A percentile compares a stretch with the other conserved stretches of the same genome.
phyloP scores from a whole-genome alignment of 177 flowering plant species.

The Tripterygium wilfordii region DNA sequence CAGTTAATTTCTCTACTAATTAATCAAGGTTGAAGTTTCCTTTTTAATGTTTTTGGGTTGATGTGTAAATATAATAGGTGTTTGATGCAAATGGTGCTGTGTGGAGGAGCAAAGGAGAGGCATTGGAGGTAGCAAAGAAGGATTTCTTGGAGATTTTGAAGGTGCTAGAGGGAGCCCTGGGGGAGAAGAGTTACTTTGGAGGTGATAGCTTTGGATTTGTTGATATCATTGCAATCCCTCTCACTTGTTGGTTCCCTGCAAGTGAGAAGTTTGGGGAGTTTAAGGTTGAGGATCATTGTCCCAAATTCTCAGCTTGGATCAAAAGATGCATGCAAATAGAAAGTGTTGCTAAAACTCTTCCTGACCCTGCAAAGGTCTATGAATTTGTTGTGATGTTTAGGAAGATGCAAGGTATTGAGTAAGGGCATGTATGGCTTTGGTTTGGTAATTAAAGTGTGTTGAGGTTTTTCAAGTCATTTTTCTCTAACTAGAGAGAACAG shows the following conservation, averaged over 20 bases:
- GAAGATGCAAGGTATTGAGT: conserved; percentile 54
- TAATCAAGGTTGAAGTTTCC: too few relatives aligned
- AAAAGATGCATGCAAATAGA: conserved; percentile 49
- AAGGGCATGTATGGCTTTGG: not conserved
- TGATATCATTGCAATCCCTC: conserved; percentile 35
- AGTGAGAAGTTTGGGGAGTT: conserved; percentile 50
- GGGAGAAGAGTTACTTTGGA: conserved; percentile 50
- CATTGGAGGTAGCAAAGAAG: conserved; percentile 33
- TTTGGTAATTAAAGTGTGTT: too few relatives aligned
- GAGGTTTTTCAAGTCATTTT: too few relatives aligned
- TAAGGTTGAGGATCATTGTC: conserved; percentile 48
- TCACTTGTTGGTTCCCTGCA: conserved; percentile 50
- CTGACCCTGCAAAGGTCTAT: conserved; percentile 41
- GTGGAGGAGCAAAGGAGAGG: conserved; percentile 60
- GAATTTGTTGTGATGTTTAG: conserved; percentile 39
- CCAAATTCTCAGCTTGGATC: conserved; percentile 54
- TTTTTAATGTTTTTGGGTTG: too few relatives aligned
- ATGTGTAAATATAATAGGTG: conserved; percentile 26
- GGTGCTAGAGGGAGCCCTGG: conserved; percentile 57
- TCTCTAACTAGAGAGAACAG: too few relatives aligned
- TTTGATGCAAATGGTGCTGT: conserved; percentile 38
- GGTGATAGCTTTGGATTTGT: conserved; percentile 57
- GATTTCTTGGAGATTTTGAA: conserved; percentile 53
- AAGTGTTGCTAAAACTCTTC: conserved; percentile 40
- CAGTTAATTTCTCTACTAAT: too few relatives aligned